phyloP scores from a whole-genome alignment of 2,329 filamentous ascomycete species.

The Fragosphaeria purpurea region DNA sequence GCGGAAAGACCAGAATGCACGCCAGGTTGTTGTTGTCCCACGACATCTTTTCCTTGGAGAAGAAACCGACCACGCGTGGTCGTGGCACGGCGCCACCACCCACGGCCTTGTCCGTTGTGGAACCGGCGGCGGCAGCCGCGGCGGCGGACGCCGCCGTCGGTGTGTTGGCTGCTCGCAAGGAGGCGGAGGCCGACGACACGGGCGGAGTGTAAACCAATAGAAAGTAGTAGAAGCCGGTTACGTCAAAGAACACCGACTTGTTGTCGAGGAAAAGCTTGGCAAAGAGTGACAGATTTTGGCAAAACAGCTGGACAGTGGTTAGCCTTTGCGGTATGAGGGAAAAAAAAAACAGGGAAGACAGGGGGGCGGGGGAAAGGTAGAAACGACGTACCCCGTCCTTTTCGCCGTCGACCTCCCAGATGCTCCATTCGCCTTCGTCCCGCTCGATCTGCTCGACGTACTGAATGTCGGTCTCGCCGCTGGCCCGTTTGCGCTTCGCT shows the following conservation, averaged over 20 bases:
- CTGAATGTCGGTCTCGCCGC: conserved; percentile 19
- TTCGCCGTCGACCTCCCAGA: conserved; percentile 90
- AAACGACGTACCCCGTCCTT: conserved; percentile 55
- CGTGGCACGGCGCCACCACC: conserved; percentile 4
- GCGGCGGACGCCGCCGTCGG: background rate
- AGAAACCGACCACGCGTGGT: conserved; percentile 71
- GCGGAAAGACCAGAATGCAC: conserved; percentile 91
- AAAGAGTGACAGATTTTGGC: conserved; percentile 91
- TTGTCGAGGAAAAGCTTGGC: conserved; percentile 97
- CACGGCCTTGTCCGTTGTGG: background rate
- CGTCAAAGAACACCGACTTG: conserved; percentile 97
- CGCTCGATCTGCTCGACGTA: conserved; percentile 34
- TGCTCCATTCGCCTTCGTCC: conserved; percentile 65
- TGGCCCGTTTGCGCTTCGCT: conserved; percentile 27
- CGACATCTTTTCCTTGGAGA: conserved; percentile 96
- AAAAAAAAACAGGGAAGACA: background rate
- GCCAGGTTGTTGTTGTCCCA: conserved; percentile 98
- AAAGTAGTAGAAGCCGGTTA: conserved; percentile 89
- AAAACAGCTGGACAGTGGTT: conserved; percentile 56
- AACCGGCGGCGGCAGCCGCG: conserved; percentile 1
- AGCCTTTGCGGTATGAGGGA: background rate
- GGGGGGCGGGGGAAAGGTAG: background rate
- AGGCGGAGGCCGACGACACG: conserved; percentile 12
- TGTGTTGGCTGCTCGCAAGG: background rate
- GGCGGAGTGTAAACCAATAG: conserved; percentile 67